Base-by-base conservation (phyloP, 2,329 filamentous ascomycete species). In the Xylariaceae sp. region DNA sequence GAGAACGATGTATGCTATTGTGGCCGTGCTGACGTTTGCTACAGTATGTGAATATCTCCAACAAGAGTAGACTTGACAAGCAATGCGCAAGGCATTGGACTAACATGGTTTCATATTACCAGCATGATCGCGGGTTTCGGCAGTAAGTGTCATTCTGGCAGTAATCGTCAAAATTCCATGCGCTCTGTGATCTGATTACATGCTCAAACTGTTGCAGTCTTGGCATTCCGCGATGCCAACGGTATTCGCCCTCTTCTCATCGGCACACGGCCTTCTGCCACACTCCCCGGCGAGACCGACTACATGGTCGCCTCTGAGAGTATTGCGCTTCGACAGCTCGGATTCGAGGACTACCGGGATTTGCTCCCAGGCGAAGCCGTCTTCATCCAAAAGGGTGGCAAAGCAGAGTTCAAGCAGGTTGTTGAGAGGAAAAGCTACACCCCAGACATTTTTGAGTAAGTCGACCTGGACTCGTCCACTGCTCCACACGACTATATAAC, bases 271-370 rank as follows among this genome's bases (percentile, higher is more conserved):
- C 74, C 77, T 9, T 86, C 84, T 3, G 71, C 77, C 16, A 82
- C 72, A 12, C 51, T 79, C 52, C 76, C 79, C 41, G 70, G 75
- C 2, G 81, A 82, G 3, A 83, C 71, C 60, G 88, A 90, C 69
- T 90, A 90, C 71, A 90, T 91, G 86, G 84, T 91, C 79, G 87
- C 88, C 0, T 90, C 87, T 1, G 88, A 92, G 70, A 89, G 86
- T 10, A 85, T 91, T 47, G 89, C 87, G 16, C 72, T 90, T 38
- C 78, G 82, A 51, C 86, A 90, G 66, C 81, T 89, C 47, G 87
- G 87, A 6, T 91, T 90, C 71, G 75, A 72, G 45, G 78, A 87
- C 57, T 82, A 89, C 59, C 73, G 79, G 41, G 87, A 91, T 63
- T 86, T 91, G 56, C 72, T 83, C 45, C 88, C 87, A 1, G 88